Conservation (phyloP, 1,139 yeast genomes). For the Pichia terricola region DNA sequence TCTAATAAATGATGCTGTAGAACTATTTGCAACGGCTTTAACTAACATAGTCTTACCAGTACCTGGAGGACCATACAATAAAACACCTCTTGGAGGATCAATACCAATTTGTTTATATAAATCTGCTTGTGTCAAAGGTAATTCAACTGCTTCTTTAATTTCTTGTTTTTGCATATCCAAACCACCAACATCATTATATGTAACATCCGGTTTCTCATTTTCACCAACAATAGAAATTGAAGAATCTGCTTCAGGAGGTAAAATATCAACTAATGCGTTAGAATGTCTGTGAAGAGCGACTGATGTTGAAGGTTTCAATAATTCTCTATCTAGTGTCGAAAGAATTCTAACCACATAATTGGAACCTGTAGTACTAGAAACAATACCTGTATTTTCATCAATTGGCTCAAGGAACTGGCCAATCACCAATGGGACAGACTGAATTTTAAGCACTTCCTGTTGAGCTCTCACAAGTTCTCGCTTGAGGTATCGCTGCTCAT, state of each 20-base stretch:
- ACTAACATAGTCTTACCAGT: constrained; percentile 99
- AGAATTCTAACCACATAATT: constrained; percentile 92
- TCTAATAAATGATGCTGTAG: constrained; percentile 92
- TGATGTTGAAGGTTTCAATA: constrained; percentile 87
- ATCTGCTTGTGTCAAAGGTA: constrained; percentile 93
- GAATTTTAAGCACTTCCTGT: constrained; percentile 95
- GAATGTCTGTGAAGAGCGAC: constrained; percentile 98
- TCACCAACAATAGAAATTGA: constrained; percentile 92
- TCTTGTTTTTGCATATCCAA: constrained; percentile 99
- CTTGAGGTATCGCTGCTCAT: constrained; percentile 92
- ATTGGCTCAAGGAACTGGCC: constrained; percentile 98
- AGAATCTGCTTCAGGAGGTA: constrained; percentile 98
- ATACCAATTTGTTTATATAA: constrained; percentile 96
- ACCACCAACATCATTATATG: constrained; percentile 95
- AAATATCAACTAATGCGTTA: constrained; percentile 89
- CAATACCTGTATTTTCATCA: constrained; percentile 94
- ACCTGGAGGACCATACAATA: constrained; percentile 98
- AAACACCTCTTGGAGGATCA: constrained; percentile 97
- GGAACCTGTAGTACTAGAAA: constrained; percentile 94
- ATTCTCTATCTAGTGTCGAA: constrained; percentile 89
- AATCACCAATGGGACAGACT: constrained; percentile 93
- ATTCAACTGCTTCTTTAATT: constrained; percentile 95
- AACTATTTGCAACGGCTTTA: constrained; percentile 95
- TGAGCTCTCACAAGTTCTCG: constrained; percentile 94
- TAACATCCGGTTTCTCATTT: constrained; percentile 63